phyloP scores from a whole-genome alignment of 2,329 filamentous ascomycete genomes.

The Arthrinium phaeospermum region DNA sequence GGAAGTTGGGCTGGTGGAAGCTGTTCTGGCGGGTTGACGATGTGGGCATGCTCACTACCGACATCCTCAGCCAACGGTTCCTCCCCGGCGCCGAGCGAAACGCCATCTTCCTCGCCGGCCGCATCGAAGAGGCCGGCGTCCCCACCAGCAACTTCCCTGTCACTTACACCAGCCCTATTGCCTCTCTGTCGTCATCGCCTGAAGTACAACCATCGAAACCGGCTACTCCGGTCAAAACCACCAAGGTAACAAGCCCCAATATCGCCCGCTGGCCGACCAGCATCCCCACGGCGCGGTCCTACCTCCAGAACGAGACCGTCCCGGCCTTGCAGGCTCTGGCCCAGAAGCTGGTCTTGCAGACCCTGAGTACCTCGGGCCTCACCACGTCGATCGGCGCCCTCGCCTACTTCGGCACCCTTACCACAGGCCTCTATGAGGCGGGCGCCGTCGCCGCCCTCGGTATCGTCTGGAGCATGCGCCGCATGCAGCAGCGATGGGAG shows the following conservation, averaged over 20 bases:
- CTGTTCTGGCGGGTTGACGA: constrained; percentile 95
- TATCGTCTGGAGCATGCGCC: constrained; percentile 61
- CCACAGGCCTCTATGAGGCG: constrained; percentile 63
- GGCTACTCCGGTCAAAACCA: neutral
- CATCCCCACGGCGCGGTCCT: constrained; percentile 73
- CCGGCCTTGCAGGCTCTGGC: constrained; percentile 75
- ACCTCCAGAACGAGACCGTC: constrained; percentile 69
- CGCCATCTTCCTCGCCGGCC: constrained; percentile 82
- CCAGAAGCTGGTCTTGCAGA: constrained; percentile 76
- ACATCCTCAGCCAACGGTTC: constrained; percentile 79
- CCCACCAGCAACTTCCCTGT: constrained; percentile 24
- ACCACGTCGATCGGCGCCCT: constrained; percentile 60
- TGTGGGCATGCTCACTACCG: constrained; percentile 80
- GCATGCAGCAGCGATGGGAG: constrained; percentile 69
- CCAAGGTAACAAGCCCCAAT: neutral
- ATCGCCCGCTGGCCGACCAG: constrained; percentile 71
- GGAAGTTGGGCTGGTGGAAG: constrained; percentile 89
- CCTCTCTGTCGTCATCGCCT: neutral
- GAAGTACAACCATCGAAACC: neutral
- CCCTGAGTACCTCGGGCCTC: constrained; percentile 73
- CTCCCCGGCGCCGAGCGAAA: constrained; percentile 79
- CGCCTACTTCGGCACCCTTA: constrained; percentile 61
- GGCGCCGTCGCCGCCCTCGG: constrained; percentile 67
- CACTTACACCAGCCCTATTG: constrained; percentile 17
- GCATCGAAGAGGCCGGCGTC: constrained; percentile 61